Evolutionary conservation across 108 stramenopile genomes (phyloP).

Genomic region (Phaeodactylum tricornutum): DNA sequence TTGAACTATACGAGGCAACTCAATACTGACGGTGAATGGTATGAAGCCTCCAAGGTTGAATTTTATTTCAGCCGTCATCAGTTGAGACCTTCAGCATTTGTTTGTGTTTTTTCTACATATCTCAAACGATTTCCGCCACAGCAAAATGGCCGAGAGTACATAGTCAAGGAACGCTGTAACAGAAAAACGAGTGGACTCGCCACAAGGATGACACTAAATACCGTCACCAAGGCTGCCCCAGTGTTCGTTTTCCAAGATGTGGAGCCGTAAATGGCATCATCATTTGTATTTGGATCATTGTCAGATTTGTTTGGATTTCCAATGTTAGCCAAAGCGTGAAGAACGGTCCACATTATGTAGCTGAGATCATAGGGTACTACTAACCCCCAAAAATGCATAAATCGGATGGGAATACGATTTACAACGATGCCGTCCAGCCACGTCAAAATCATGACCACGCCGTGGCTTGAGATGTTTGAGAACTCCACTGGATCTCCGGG

Average conservation of each 20-base stretch:
- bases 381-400: conserved; percentile 15
- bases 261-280: conserved; percentile 27
- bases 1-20: no score
- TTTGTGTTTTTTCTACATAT: no score
- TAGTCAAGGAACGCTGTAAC: no score
- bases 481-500: background rate
- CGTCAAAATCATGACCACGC: conserved; percentile 4
- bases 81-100: no score
- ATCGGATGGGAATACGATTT: conserved; percentile 19
- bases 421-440: conserved; percentile 18
- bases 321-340: conserved; percentile 10
- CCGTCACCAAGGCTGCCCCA: no score
- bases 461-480: conserved; percentile 2
- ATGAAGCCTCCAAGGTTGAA: no score
- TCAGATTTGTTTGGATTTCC: conserved; percentile 22
- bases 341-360: conserved; percentile 22
- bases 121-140: no score
- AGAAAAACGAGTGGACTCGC: no score
- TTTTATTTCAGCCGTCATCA: no score
- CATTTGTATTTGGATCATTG: conserved; percentile 14
- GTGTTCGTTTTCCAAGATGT: conserved; percentile 19
- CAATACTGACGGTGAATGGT: no score
- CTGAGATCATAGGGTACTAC: background rate
- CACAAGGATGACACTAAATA: no score
- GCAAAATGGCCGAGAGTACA: no score